phyloP scores from a whole-genome alignment of 768 basidiomycete genomes.

The Lactarius tabidus region DNA sequence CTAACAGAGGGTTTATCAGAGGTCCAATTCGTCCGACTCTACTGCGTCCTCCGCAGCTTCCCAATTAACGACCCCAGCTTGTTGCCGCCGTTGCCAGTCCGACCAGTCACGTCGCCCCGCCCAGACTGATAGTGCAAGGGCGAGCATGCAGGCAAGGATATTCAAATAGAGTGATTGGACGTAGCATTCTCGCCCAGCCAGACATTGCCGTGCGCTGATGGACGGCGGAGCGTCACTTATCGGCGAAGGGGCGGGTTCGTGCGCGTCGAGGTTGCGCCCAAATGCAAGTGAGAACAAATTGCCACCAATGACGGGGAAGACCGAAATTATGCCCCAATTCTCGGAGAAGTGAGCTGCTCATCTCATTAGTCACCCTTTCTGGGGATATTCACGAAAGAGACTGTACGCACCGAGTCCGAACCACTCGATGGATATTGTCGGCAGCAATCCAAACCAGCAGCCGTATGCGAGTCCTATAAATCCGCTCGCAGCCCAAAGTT shows the following conservation, averaged over 20 bases:
- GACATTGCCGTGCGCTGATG: conserved; percentile 20
- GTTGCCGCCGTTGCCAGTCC: conserved; percentile 9
- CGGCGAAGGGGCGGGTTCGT: conserved; percentile 36
- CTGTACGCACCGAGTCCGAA: conserved; percentile 71
- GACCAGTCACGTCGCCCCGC: conserved; percentile 28
- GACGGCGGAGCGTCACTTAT: conserved; percentile 18
- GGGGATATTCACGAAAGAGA: neutral
- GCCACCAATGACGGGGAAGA: conserved; percentile 72
- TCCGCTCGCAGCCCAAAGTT: conserved; percentile 61
- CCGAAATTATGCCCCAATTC: conserved; percentile 78
- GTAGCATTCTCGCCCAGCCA: conserved; percentile 29
- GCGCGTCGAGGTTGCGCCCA: conserved; percentile 75
- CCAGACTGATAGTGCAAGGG: conserved; percentile 27
- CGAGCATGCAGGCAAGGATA: conserved; percentile 26
- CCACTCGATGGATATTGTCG: conserved; percentile 82
- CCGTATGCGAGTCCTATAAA: conserved; percentile 69
- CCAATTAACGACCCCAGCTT: conserved; percentile 13
- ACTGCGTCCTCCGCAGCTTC: conserved; percentile 11
- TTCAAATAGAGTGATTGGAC: conserved; percentile 27
- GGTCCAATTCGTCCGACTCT: conserved; percentile 9
- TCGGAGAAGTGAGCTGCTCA: conserved; percentile 65
- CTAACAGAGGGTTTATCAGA: neutral
- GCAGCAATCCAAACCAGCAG: conserved; percentile 64
- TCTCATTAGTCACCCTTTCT: neutral
- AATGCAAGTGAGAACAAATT: conserved; percentile 85